A percentile compares a stretch with the other conserved stretches of the same genome.
These are phyloP conservation scores for Ceratocystis destructans DNA, from an alignment of 2,329 filamentous ascomycete species.

Conservation along the genomic window DNA sequence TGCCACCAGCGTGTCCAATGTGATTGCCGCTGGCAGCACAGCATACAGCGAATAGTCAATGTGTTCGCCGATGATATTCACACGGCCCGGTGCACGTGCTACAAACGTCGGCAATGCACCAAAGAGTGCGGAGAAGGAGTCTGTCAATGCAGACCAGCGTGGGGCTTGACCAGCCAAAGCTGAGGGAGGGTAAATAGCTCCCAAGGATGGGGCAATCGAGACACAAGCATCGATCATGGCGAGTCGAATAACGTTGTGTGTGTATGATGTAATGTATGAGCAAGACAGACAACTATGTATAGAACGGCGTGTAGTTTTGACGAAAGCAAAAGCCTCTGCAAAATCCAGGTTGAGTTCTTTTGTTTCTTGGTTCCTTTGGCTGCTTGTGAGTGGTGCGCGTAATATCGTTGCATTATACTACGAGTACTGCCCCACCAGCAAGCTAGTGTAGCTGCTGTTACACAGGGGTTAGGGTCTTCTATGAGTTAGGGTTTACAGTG, in stretches of 20 bases:
- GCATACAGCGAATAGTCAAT: slow-evolving; percentile 98
- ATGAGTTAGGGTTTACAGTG: too few relatives aligned
- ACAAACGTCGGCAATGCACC: slow-evolving; percentile 63
- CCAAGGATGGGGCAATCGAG: slow-evolving; percentile 59
- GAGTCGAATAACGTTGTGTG: not conserved
- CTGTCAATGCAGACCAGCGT: slow-evolving; percentile 63
- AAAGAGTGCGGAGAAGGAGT: slow-evolving; percentile 57
- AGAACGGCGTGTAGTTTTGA: not conserved
- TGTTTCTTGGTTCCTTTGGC: not conserved
- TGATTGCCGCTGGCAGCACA: slow-evolving; percentile 89
- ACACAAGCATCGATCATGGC: slow-evolving; percentile 31
- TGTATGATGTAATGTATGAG: not conserved
- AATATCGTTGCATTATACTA: not conserved
- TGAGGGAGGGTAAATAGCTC: slow-evolving; percentile 71
- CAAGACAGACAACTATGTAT: not conserved
- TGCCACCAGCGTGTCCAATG: slow-evolving; percentile 78
- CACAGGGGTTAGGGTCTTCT: not conserved
- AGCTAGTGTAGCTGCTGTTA: not conserved
- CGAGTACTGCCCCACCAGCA: not conserved
- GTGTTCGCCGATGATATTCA: slow-evolving; percentile 98
- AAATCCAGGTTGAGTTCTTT: not conserved
- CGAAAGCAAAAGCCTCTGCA: too few relatives aligned
- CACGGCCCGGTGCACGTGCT: slow-evolving; percentile 77
- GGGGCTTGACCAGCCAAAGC: slow-evolving; percentile 51
- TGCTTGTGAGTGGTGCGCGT: slow-evolving; percentile 3